A percentile compares a stretch with the other conserved stretches of the same genome.
Evolutionary conservation across 2,329 filamentous ascomycete species (phyloP).

Genomic region (Fonsecaea nubica): DNA sequence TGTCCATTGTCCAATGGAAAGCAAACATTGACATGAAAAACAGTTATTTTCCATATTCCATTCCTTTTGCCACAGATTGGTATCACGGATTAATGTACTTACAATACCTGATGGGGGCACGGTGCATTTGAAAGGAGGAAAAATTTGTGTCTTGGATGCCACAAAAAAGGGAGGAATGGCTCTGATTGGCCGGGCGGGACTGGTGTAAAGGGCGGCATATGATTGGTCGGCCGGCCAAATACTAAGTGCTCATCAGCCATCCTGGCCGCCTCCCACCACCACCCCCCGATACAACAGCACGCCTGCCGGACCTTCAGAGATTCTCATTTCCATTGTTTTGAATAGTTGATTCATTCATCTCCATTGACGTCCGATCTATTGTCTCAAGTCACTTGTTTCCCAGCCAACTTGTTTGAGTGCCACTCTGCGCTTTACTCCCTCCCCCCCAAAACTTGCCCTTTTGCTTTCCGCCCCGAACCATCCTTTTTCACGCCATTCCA

Average conservation of each 20-base stretch:
- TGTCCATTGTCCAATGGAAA: too few relatives aligned
- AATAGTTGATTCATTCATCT: slow-evolving; percentile 8
- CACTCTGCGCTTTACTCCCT: slow-evolving; percentile 3
- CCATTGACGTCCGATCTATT: not conserved
- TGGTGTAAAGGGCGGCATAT: not conserved
- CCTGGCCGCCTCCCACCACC: not conserved
- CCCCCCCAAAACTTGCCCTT: not conserved
- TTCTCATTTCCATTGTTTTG: slow-evolving; percentile 11
- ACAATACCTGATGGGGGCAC: not conserved
- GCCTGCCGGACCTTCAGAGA: slow-evolving; percentile 6
- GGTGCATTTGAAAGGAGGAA: not conserved
- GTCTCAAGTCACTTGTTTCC: not conserved
- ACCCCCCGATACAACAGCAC: slow-evolving; percentile 10
- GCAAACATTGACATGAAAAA: too few relatives aligned
- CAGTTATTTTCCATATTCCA: too few relatives aligned
- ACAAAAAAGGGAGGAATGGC: not conserved
- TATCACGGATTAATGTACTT: too few relatives aligned
- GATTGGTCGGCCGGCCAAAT: slow-evolving; percentile 4
- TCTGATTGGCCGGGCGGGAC: slow-evolving; percentile 8
- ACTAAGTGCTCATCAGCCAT: slow-evolving; percentile 11
- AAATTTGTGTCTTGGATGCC: slow-evolving; percentile 5
- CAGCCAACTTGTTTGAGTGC: not conserved
- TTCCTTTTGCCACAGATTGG: too few relatives aligned
- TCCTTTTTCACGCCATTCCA: slow-evolving; percentile 14
- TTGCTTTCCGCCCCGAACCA: slow-evolving; percentile 16